These are phyloP conservation scores for Periconia sp. DNA, from an alignment of 2,329 filamentous ascomycete genomes.

Conservation along the genomic window DNA sequence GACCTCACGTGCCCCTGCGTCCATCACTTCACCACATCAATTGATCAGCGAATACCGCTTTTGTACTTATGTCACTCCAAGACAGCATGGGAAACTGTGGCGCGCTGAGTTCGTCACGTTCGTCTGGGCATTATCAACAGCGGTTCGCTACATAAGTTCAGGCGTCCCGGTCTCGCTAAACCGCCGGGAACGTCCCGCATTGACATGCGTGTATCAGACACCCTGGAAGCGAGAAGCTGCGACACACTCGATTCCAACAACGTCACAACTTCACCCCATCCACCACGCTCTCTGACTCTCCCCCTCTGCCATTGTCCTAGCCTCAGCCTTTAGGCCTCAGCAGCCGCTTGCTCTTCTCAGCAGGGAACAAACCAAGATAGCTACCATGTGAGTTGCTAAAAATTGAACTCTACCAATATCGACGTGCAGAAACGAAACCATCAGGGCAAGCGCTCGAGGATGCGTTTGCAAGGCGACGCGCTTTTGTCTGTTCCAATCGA, in stretches of 20 bases:
- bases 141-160: constrained; percentile 6
- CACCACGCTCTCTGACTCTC: constrained; percentile 18
- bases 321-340: constrained; percentile 14
- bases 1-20: constrained; percentile 2
- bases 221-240: constrained; percentile 21
- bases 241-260: constrained; percentile 15
- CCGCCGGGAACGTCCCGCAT: constrained; percentile 2
- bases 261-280: constrained; percentile 15
- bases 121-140: constrained; percentile 2
- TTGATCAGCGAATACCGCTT: constrained; percentile 3
- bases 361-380: no score
- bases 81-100: constrained; percentile 1
- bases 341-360: constrained; percentile 19
- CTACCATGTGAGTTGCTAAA: constrained; percentile 7
- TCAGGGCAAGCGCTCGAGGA: constrained; percentile 20
- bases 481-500: background rate
- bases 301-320: constrained; percentile 17
- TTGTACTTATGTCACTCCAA: background rate
- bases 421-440: constrained; percentile 30
- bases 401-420: background rate
- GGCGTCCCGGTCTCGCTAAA: constrained; percentile 4
- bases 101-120: background rate
- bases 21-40: constrained; percentile 12
- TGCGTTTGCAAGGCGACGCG: background rate
- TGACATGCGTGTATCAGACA: constrained; percentile 18